A percentile compares a stretch with the other conserved stretches of the same genome.
phyloP scores from a whole-genome alignment of 768 basidiomycete genomes.

The Lyophyllum shimeji region DNA sequence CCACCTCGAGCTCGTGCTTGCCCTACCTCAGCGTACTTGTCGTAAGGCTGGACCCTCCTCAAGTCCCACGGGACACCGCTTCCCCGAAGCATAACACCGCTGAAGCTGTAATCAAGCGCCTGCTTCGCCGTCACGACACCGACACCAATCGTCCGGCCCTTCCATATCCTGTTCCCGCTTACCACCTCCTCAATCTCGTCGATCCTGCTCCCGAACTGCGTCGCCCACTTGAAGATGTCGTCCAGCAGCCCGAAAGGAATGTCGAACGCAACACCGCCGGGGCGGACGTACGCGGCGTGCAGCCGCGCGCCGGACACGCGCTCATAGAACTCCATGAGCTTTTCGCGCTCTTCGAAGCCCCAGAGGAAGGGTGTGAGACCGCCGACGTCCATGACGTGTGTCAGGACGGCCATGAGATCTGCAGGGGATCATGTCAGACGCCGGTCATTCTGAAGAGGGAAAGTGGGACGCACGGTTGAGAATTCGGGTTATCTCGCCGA shows the following conservation, averaged over 20 bases:
- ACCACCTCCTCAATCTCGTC: conserved; percentile 99
- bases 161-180: conserved; percentile 98
- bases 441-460: conserved; percentile 2
- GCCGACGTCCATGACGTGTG: conserved; percentile 97
- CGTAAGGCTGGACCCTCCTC: conserved; percentile 88
- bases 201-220: conserved; percentile 86
- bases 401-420: conserved; percentile 97
- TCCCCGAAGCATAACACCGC: conserved; percentile 95
- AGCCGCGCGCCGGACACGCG: conserved; percentile 97
- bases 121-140: conserved; percentile 91
- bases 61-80: conserved; percentile 96
- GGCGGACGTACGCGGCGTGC: conserved; percentile 96
- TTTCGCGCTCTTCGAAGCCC: conserved; percentile 99
- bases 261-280: conserved; percentile 97
- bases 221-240: conserved; percentile 98
- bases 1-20: not conserved
- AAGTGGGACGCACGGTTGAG: conserved; percentile 70
- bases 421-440: not conserved
- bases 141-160: conserved; percentile 87
- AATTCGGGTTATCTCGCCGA: conserved; percentile 95
- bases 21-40: conserved; percentile 87
- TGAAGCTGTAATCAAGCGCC: conserved; percentile 90
- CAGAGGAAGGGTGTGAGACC: conserved; percentile 98
- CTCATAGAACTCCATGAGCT: conserved; percentile 99
- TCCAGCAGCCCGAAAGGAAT: conserved; percentile 97